phyloP scores from a whole-genome alignment of 1,139 yeast genomes.

The Yamadazyma kanchanaburiensis region DNA sequence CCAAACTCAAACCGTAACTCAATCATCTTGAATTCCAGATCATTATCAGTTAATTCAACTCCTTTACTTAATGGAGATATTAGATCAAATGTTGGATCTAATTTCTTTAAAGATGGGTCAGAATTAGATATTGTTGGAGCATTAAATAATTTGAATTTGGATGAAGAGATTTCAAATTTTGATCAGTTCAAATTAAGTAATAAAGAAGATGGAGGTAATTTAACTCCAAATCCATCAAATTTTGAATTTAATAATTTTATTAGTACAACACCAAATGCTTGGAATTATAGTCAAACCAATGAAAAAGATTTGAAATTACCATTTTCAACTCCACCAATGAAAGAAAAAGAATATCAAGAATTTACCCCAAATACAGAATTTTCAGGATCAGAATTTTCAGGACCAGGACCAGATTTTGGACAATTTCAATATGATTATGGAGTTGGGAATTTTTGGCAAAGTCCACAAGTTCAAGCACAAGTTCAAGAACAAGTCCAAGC shows the following conservation, averaged over 20 bases:
- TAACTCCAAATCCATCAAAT: constrained; percentile 33
- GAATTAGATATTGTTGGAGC: constrained; percentile 44
- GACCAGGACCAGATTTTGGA: constrained; percentile 3
- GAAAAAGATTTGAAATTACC: constrained; percentile 17
- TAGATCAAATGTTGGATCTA: constrained; percentile 10
- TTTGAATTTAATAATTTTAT: constrained; percentile 10
- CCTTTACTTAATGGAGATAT: constrained; percentile 7
- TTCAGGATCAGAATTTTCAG: constrained; percentile 1
- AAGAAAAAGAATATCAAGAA: neutral
- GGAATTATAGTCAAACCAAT: constrained; percentile 23
- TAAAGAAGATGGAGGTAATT: constrained; percentile 16
- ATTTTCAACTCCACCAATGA: constrained; percentile 21
- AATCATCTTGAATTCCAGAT: constrained; percentile 2
- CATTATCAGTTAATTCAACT: constrained; percentile 4
- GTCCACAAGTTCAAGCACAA: constrained; percentile 12
- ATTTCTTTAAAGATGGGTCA: constrained; percentile 17
- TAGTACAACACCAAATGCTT: constrained; percentile 21
- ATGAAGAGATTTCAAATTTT: constrained; percentile 24
- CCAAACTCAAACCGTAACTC: constrained; percentile 3
- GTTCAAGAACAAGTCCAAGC: constrained; percentile 12
- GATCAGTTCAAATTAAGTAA: constrained; percentile 7
- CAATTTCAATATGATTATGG: constrained; percentile 4
- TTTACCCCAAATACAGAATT: constrained; percentile 10
- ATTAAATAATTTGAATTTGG: constrained; percentile 36
- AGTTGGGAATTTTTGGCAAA: constrained; percentile 12